Evolutionary conservation across 352 stramenopile species (phyloP).

Genomic region (Phytophthora multivora): DNA sequence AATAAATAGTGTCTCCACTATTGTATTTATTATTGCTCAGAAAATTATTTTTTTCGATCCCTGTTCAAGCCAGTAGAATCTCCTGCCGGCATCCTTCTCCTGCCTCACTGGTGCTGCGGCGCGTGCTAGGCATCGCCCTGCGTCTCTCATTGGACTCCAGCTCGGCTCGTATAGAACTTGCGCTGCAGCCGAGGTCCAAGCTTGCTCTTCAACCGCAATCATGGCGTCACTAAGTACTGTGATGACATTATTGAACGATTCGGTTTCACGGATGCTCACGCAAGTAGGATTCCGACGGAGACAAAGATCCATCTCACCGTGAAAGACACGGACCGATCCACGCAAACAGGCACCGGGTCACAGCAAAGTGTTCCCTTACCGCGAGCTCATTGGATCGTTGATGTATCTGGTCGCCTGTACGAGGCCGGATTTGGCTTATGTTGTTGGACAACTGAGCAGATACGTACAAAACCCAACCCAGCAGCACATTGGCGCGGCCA

Average conservation of each 20-base stretch:
- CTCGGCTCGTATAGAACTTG: too few relatives aligned
- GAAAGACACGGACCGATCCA: not conserved
- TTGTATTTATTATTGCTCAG: too few relatives aligned
- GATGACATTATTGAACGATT: not conserved
- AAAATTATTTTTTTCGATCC: too few relatives aligned
- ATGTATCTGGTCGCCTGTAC: not conserved
- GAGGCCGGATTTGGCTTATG: not conserved
- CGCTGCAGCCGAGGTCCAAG: too few relatives aligned
- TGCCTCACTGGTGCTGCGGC: too few relatives aligned
- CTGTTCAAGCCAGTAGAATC: too few relatives aligned
- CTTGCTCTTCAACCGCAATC: too few relatives aligned
- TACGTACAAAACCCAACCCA: slow-evolving; percentile 4
- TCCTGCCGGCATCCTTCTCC: too few relatives aligned
- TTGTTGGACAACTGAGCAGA: not conserved
- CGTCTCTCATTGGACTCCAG: too few relatives aligned
- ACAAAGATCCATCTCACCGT: not conserved
- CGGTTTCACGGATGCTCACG: not conserved
- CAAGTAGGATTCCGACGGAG: not conserved
- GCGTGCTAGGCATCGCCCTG: too few relatives aligned
- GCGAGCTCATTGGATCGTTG: not conserved
- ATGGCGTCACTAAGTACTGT: not conserved
- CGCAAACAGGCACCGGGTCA: not conserved
- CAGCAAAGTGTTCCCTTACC: not conserved
- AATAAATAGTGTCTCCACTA: too few relatives aligned
- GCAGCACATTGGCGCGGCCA: slow-evolving; percentile 7